Conservation (phyloP, 345 rosid species). For the Eucalyptus pauciflora region DNA sequence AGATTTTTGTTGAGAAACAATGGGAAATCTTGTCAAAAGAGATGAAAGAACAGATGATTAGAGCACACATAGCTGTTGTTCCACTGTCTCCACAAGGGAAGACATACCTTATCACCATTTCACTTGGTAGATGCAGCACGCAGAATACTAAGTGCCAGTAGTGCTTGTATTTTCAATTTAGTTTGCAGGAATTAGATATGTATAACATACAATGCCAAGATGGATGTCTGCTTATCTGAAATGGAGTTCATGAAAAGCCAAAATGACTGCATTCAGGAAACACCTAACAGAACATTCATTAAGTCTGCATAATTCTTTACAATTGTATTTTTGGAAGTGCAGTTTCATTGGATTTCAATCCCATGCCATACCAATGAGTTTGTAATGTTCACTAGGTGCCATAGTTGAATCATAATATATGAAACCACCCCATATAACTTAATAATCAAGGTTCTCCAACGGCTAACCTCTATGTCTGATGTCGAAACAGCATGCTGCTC, state of each 20-base stretch:
- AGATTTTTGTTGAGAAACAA: background rate
- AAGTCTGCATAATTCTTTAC: background rate
- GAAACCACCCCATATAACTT: background rate
- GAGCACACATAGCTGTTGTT: background rate
- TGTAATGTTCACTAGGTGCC: background rate
- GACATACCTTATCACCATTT: background rate
- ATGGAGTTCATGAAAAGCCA: background rate
- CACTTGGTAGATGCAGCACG: background rate
- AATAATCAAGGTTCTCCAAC: background rate
- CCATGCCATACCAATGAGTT: background rate
- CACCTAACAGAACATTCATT: background rate
- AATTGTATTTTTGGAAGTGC: background rate
- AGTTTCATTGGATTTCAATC: background rate
- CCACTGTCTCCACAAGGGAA: background rate
- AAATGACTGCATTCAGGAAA: background rate
- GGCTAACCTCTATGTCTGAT: conserved; percentile 68
- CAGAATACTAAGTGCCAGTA: background rate
- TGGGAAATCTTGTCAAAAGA: background rate
- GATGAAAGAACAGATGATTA: background rate
- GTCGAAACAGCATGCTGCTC: conserved; percentile 66
- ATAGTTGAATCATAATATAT: background rate
- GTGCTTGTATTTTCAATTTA: background rate
- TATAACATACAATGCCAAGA: background rate
- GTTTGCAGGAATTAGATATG: background rate
- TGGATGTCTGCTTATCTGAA: background rate